Evolutionary conservation across 257 asterid genomes (phyloP).

Genomic region (Solanum arcanum): DNA sequence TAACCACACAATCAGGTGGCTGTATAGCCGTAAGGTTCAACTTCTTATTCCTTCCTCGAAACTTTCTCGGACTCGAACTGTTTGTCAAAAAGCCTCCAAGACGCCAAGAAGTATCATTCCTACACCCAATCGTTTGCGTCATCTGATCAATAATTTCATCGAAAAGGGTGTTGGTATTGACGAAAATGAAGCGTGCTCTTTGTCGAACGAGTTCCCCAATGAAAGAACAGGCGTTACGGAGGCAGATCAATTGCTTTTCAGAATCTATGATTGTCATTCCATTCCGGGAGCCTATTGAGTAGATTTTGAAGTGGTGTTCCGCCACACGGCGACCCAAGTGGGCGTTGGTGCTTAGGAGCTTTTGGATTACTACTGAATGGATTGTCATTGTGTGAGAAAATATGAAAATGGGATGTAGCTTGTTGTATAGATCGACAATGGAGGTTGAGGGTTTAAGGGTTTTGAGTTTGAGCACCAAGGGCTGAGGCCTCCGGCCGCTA

Average conservation of each 20-base stretch:
- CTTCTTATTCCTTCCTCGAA: slow-evolving; percentile 78
- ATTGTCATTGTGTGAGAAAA: slow-evolving; percentile 44
- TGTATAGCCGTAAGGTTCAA: slow-evolving; percentile 48
- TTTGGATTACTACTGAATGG: slow-evolving; percentile 74
- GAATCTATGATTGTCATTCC: slow-evolving; percentile 59
- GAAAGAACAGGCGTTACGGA: slow-evolving; percentile 84
- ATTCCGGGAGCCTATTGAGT: slow-evolving; percentile 69
- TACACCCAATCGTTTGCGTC: slow-evolving; percentile 49
- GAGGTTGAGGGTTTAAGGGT: neutral
- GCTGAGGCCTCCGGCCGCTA: neutral
- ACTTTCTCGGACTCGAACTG: slow-evolving; percentile 74
- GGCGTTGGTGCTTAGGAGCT: slow-evolving; percentile 73
- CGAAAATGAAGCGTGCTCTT: slow-evolving; percentile 71
- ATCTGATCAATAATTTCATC: slow-evolving; percentile 71
- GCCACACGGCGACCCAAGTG: slow-evolving; percentile 88
- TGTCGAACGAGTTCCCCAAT: slow-evolving; percentile 62
- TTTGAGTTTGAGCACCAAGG: neutral
- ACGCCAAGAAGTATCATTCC: slow-evolving; percentile 81
- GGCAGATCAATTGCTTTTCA: slow-evolving; percentile 81
- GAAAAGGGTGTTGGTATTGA: slow-evolving; percentile 68
- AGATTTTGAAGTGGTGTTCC: slow-evolving; percentile 80
- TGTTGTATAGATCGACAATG: neutral
- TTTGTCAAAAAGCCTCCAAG: slow-evolving; percentile 91
- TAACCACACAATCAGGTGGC: slow-evolving; percentile 84
- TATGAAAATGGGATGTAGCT: neutral